Percentiles rank a stretch among this genome's conserved stretches.
phyloP scores from a whole-genome alignment of 139 green algal genomes.

The Picochlorum sp. region DNA sequence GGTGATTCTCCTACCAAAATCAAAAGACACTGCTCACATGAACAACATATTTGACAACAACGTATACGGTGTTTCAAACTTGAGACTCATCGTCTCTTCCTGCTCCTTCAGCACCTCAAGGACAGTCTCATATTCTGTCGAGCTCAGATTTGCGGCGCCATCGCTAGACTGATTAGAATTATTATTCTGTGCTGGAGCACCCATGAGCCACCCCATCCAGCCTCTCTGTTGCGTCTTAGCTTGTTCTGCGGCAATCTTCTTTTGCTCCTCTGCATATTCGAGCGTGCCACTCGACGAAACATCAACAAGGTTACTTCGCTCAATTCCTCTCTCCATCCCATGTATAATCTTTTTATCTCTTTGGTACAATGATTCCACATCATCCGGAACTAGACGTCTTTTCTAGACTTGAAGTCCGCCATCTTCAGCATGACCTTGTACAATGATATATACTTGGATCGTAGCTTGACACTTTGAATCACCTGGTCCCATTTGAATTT shows the following conservation, averaged over 20 bases:
- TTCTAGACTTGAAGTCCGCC: not conserved
- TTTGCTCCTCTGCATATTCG: slow-evolving; percentile 28
- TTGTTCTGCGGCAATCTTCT: slow-evolving; percentile 9
- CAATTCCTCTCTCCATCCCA: slow-evolving; percentile 61
- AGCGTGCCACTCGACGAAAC: slow-evolving; percentile 68
- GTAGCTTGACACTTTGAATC: slow-evolving; percentile 24
- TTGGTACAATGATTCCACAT: not conserved
- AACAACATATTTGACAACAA: slow-evolving; percentile 33
- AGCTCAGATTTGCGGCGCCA: slow-evolving; percentile 22
- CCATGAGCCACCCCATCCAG: slow-evolving; percentile 45
- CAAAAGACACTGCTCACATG: slow-evolving; percentile 30
- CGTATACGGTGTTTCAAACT: slow-evolving; percentile 41
- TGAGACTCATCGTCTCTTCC: slow-evolving; percentile 30
- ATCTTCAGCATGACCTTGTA: slow-evolving; percentile 47
- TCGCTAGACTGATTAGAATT: not conserved
- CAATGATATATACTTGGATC: slow-evolving; percentile 55
- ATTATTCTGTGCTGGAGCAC: slow-evolving; percentile 1
- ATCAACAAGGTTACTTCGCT: slow-evolving; percentile 63
- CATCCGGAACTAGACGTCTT: not conserved
- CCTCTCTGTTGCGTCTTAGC: slow-evolving; percentile 8
- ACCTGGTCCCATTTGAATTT: slow-evolving; percentile 40
- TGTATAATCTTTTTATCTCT: slow-evolving; percentile 16
- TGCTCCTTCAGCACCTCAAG: slow-evolving; percentile 60
- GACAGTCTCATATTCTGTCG: slow-evolving; percentile 63
- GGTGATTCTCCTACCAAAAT: slow-evolving; percentile 31